Conservation (phyloP, 176 grass and related monocot genomes). For the Cymbopogon citratus region DNA sequence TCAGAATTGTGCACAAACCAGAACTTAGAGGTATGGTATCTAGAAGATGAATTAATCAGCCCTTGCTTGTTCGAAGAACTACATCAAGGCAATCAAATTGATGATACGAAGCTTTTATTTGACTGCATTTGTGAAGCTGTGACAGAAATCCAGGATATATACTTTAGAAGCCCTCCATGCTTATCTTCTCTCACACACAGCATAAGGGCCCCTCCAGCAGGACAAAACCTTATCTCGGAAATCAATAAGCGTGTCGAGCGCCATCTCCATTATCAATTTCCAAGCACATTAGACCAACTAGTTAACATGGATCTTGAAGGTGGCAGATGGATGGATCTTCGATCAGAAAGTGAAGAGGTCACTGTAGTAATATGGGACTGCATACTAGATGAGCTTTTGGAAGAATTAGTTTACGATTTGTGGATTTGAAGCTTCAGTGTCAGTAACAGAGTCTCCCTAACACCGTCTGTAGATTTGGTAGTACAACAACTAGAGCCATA, state of each 20-base stretch:
- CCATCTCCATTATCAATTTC: slow-evolving; percentile 25
- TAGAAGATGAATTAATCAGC: slow-evolving; percentile 52
- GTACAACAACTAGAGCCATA: not conserved
- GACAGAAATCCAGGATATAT: slow-evolving; percentile 32
- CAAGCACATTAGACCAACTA: slow-evolving; percentile 43
- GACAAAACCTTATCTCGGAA: slow-evolving; percentile 42
- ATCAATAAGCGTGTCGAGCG: slow-evolving; percentile 41
- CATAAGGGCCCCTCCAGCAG: slow-evolving; percentile 26
- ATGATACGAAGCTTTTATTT: slow-evolving; percentile 53
- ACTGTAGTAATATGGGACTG: slow-evolving; percentile 30
- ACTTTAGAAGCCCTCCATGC: slow-evolving; percentile 23
- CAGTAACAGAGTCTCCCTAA: not conserved
- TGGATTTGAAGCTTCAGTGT: slow-evolving; percentile 34
- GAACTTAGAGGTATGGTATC: slow-evolving; percentile 45
- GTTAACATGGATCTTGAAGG: slow-evolving; percentile 30
- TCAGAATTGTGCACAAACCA: slow-evolving; percentile 41
- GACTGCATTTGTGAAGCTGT: slow-evolving; percentile 59
- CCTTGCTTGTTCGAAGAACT: slow-evolving; percentile 56
- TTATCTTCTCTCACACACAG: slow-evolving; percentile 35
- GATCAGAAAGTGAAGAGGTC: slow-evolving; percentile 16
- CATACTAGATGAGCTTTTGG: slow-evolving; percentile 45
- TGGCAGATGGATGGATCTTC: slow-evolving; percentile 47
- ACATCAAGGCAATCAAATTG: slow-evolving; percentile 9
- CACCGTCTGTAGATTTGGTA: not conserved
- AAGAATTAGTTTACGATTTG: slow-evolving; percentile 38